These are phyloP conservation scores for Thalassiosira mediterranea DNA, from an alignment of 352 stramenopile genomes.

Conservation along the genomic window DNA sequence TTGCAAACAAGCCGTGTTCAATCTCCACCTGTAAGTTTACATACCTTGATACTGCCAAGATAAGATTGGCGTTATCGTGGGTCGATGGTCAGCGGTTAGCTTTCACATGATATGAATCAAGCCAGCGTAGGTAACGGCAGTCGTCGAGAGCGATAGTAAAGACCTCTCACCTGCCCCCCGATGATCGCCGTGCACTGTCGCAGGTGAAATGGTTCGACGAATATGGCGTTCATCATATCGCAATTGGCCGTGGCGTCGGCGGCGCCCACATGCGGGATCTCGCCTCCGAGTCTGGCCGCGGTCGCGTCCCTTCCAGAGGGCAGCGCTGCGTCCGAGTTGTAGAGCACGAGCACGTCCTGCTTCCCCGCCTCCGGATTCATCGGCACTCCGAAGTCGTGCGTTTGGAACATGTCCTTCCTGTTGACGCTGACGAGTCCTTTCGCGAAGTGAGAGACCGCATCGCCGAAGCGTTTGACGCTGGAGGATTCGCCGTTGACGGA, in stretches of 20 bases:
- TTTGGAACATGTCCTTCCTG: conserved; percentile 56
- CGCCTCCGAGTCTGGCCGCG: conserved; percentile 1
- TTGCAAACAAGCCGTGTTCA: too few species aligned
- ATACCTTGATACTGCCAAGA: not conserved
- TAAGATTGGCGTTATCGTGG: not conserved
- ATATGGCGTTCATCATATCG: conserved; percentile 64
- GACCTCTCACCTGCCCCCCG: conserved; percentile 42
- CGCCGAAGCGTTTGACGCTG: conserved; percentile 5
- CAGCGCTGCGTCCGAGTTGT: conserved; percentile 41
- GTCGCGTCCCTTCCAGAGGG: conserved; percentile 17
- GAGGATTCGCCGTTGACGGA: too few species aligned
- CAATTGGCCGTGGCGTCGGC: conserved; percentile 57
- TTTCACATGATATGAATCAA: too few species aligned
- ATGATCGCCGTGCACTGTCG: conserved; percentile 70
- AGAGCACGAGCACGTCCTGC: conserved; percentile 60
- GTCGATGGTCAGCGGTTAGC: too few species aligned
- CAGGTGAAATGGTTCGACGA: conserved; percentile 36
- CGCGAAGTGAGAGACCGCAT: conserved; percentile 35
- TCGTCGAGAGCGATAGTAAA: not conserved
- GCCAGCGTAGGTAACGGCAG: too few species aligned
- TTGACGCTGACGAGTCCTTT: conserved; percentile 45
- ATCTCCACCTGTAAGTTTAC: too few species aligned
- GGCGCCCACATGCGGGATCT: conserved; percentile 39
- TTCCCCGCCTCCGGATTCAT: conserved; percentile 26
- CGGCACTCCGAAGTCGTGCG: conserved; percentile 70